Evolutionary conservation across 176 grass and related monocot genomes (phyloP), one percentile per base, ranked within the genome.

Genomic region (Hsuehochloa calcarea): DNA sequence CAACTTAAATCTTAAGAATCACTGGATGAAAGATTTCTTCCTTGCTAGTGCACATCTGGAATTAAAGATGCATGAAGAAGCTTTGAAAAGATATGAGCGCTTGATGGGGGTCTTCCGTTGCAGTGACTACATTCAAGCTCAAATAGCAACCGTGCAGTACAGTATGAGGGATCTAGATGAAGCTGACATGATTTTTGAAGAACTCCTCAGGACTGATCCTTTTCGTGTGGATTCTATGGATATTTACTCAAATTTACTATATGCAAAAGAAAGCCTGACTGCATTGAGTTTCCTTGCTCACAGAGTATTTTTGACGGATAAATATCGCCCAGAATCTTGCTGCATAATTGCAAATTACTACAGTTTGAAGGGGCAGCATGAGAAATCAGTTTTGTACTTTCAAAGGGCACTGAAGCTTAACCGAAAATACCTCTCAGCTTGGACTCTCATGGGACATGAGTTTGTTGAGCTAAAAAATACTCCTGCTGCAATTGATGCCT

Each of bases 301-400:
- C 93, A 90, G 91, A 75, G 93, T 99, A 23, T 99, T 95, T 90
- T 88, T 96, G 74, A 99, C 97, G 3, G 97, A 99, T 67, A 99
- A 99, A 85, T 99, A 99, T 70, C 86, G 91, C 26, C 92, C 93
- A 43, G 93, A 99, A 83, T 96, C 93, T 55, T 99, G 97, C 77
- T 99, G 97, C 93, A 94, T 96, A 68, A 99, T 99, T 78, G 97
- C 97, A 84, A 99, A 99, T 81, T 99, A 99, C 78, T 99, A 99
- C 86, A 99, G 97, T 87, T 86, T 99, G 86, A 99, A 96, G 78
- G 97, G 93, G 20, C 93, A 90, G 67, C 97, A 99, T 86, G 97
- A 96, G 74, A 99, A 94, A 83, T 92, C 96, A 65, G 92, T 96
- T 87, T 35, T 94, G 45, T 96, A 99, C 83, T 96, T 96, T 84